Evolutionary conservation across 2,329 filamentous ascomycete species (phyloP).

Genomic region (Neofusicoccum umdonicola): DNA sequence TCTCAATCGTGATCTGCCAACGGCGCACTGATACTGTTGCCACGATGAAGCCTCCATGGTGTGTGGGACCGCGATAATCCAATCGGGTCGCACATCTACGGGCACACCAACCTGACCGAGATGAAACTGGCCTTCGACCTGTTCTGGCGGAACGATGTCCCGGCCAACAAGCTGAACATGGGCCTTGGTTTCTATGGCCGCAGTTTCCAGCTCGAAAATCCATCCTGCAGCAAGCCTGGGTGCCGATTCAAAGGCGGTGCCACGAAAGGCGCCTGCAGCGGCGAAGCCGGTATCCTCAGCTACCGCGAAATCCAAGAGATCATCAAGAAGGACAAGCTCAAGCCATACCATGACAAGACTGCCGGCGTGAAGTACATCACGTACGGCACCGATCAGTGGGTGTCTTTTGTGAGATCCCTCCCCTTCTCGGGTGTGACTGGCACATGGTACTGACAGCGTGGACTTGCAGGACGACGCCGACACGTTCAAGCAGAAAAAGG

Average conservation of each 20-base stretch:
- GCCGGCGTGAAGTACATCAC: constrained; percentile 35
- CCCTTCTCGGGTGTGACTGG: too few species aligned
- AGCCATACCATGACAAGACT: constrained; percentile 27
- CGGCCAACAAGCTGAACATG: constrained; percentile 42
- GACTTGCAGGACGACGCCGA: constrained; percentile 35
- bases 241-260: constrained; percentile 24
- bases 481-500: constrained; percentile 35
- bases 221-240: constrained; percentile 23
- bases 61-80: constrained; percentile 36
- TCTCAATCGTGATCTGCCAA: too few species aligned
- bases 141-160: constrained; percentile 47
- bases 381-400: constrained; percentile 38
- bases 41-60: constrained; percentile 25
- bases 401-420: constrained; percentile 21
- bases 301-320: constrained; percentile 37
- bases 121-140: constrained; percentile 44
- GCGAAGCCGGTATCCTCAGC: constrained; percentile 32
- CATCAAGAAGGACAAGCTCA: constrained; percentile 22
- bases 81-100: constrained; percentile 34
- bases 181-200: constrained; percentile 50
- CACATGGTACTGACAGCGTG: too few species aligned
- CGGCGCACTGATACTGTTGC: too few species aligned
- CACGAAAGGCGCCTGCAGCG: constrained; percentile 30
- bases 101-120: constrained; percentile 50
- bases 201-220: constrained; percentile 26